Evolutionary conservation across 495 filamentous ascomycete genomes (phyloP).

Genomic region (Diplogelasinospora grovesii): DNA sequence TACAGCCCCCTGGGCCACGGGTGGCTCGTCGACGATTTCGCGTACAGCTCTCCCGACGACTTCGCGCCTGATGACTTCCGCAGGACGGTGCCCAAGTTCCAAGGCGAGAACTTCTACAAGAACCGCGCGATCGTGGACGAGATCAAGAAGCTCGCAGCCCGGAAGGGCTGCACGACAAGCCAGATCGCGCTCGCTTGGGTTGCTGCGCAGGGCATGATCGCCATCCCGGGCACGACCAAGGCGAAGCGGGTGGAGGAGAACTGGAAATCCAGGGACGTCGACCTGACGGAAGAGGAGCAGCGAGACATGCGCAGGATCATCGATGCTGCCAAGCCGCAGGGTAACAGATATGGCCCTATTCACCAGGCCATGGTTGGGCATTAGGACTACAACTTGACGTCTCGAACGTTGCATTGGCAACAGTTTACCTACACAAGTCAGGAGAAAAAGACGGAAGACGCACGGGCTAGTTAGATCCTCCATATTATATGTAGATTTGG

Average conservation of each 20-base stretch:
- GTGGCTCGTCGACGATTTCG: conserved; percentile 39
- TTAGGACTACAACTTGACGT: too few relatives aligned
- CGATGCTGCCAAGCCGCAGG: too few relatives aligned
- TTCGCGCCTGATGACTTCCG: conserved; percentile 37
- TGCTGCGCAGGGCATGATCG: conserved; percentile 48
- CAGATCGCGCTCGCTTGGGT: conserved; percentile 54
- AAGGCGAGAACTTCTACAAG: conserved; percentile 47
- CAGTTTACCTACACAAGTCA: too few relatives aligned
- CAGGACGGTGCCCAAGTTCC: conserved; percentile 34
- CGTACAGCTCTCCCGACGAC: conserved; percentile 24
- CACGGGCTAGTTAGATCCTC: too few relatives aligned
- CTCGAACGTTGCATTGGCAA: too few relatives aligned
- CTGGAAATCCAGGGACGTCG: too few relatives aligned
- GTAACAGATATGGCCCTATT: too few relatives aligned
- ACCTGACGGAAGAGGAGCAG: too few relatives aligned
- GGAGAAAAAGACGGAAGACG: too few relatives aligned
- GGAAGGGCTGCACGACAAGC: conserved; percentile 38
- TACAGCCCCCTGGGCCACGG: conserved; percentile 46
- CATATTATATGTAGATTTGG: too few relatives aligned
- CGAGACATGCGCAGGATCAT: too few relatives aligned
- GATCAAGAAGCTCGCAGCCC: conserved; percentile 38
- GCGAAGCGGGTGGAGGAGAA: conserved; percentile 54
- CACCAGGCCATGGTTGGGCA: too few relatives aligned
- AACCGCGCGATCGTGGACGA: conserved; percentile 46
- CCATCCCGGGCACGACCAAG: conserved; percentile 54